Conservation (phyloP, 352 stramenopile genomes). For the Phytopythium kandeliae region DNA sequence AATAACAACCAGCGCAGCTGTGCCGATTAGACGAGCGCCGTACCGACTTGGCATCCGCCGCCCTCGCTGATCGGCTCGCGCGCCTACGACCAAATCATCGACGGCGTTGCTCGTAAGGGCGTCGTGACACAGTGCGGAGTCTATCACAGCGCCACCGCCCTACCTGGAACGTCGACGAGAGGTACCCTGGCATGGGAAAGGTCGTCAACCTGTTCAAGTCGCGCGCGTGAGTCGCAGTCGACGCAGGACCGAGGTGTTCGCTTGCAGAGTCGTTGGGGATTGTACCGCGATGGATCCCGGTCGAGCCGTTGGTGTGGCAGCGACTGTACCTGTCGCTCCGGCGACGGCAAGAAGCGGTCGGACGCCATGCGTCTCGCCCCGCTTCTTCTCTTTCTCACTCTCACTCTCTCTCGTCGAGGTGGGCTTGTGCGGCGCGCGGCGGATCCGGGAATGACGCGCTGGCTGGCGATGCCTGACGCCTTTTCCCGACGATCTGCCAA, state of each 20-base stretch:
- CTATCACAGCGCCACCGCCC: background rate
- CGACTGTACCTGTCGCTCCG: slow-evolving; percentile 32
- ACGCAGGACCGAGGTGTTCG: background rate
- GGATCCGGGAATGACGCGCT: background rate
- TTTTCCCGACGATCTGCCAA: background rate
- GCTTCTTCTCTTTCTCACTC: background rate
- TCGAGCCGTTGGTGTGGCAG: slow-evolving; percentile 43
- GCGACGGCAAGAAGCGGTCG: slow-evolving; percentile 18
- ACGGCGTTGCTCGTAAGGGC: too few species aligned
- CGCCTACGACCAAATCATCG: slow-evolving; percentile 8
- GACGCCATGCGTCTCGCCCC: slow-evolving; percentile 4
- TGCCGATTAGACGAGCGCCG: background rate
- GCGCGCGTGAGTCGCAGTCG: background rate
- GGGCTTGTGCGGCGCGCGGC: background rate
- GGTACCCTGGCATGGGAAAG: slow-evolving; percentile 57
- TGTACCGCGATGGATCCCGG: slow-evolving; percentile 43
- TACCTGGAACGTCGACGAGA: slow-evolving; percentile 46
- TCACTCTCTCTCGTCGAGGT: background rate
- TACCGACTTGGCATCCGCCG: slow-evolving; percentile 3
- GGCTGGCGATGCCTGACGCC: background rate
- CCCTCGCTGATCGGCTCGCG: slow-evolving; percentile 10
- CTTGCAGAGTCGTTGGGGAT: background rate
- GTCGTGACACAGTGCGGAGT: too few species aligned
- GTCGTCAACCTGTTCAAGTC: slow-evolving; percentile 43
- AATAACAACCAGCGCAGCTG: background rate